These are phyloP conservation scores for Diaporthe sp. DNA, from an alignment of 2,329 filamentous ascomycete genomes.

Conservation along the genomic window DNA sequence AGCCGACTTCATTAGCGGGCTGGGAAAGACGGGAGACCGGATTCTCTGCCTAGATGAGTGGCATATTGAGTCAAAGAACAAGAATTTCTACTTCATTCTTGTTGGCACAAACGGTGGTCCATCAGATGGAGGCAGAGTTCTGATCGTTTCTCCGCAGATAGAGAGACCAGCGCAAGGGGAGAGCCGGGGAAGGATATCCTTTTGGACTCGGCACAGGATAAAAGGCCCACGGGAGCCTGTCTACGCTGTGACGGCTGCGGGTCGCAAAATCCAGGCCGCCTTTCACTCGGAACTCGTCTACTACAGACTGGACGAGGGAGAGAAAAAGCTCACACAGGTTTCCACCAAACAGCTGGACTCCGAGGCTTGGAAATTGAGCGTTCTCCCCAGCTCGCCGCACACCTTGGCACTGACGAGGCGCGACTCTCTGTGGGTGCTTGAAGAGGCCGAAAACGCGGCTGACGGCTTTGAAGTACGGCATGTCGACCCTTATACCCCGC, in stretches of 20 bases:
- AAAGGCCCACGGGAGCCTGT: constrained; percentile 60
- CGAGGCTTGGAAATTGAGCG: constrained; percentile 51
- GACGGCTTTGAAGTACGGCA: constrained; percentile 50
- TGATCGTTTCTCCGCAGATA: constrained; percentile 65
- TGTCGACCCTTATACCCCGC: constrained; percentile 59
- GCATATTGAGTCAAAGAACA: constrained; percentile 68
- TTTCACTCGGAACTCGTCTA: constrained; percentile 51
- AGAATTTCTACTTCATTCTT: constrained; percentile 72
- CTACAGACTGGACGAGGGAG: constrained; percentile 57
- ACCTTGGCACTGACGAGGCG: constrained; percentile 64
- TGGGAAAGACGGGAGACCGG: constrained; percentile 69
- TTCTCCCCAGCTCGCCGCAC: constrained; percentile 60
- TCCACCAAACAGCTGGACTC: constrained; percentile 65
- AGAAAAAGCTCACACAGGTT: constrained; percentile 64
- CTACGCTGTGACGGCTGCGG: constrained; percentile 57
- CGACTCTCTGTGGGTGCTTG: constrained; percentile 70
- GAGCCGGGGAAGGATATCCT: constrained; percentile 56
- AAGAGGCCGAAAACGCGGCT: constrained; percentile 39
- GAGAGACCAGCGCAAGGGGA: constrained; percentile 44
- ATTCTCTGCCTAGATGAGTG: constrained; percentile 75
- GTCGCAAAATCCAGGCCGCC: constrained; percentile 29
- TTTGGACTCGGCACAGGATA: constrained; percentile 66
- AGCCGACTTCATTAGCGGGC: constrained; percentile 64
- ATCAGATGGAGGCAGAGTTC: constrained; percentile 60
- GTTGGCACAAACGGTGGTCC: constrained; percentile 60